These are phyloP conservation scores for Capsicum chinense DNA, from an alignment of 257 asterid species.

Conservation along the genomic window DNA sequence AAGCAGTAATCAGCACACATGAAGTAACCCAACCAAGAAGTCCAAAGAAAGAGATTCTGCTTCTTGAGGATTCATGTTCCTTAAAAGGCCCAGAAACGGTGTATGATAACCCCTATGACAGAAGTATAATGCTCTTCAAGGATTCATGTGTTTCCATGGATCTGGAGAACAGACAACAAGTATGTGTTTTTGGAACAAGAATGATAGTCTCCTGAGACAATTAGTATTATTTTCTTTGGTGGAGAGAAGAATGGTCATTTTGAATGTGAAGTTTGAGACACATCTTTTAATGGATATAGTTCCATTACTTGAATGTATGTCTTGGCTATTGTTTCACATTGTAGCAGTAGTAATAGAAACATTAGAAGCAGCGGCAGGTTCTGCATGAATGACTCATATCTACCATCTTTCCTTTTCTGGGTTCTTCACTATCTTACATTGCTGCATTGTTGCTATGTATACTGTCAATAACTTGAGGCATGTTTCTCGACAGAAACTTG, in stretches of 20 bases:
- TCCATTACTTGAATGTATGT: not conserved
- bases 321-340: not conserved
- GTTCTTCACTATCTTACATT: not conserved
- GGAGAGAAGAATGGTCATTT: constrained; percentile 8
- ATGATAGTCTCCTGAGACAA: not conserved
- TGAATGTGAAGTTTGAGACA: constrained; percentile 23
- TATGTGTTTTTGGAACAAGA: not conserved
- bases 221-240: not conserved
- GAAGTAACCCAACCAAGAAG: constrained; percentile 28
- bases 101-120: constrained; percentile 1
- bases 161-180: not conserved
- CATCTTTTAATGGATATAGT: not conserved
- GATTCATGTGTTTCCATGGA: constrained; percentile 28
- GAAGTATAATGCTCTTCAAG: constrained; percentile 17
- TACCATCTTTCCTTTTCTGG: not conserved
- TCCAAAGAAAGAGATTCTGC: constrained; percentile 17
- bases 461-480: constrained; percentile 22
- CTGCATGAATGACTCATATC: not conserved
- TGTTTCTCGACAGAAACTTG: constrained; percentile 45
- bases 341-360: not conserved
- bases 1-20: constrained; percentile 15
- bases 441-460: not conserved
- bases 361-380: constrained; percentile 10
- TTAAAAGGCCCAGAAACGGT: constrained; percentile 33
- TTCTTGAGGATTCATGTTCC: constrained; percentile 27